Evolutionary conservation across 2,329 filamentous ascomycete species (phyloP), one percentile per base, ranked within the genome.

Genomic region (Aspergillus aculeatinus): DNA sequence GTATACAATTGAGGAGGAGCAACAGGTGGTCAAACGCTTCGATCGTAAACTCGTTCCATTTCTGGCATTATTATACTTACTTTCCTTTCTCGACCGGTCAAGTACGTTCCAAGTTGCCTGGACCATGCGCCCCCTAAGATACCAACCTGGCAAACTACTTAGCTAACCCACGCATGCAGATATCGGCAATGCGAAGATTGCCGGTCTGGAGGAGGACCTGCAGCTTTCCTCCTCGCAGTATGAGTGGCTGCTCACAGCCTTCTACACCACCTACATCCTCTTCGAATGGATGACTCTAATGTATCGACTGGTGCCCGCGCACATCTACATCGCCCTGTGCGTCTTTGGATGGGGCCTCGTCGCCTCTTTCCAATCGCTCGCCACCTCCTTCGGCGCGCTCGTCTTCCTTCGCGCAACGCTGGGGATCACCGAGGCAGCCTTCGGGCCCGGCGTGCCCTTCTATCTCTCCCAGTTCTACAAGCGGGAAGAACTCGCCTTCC

Each of bases 11-110:
- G 88, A 92, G 57, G 92, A 97, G 74, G 92, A 96, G 71, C 78
- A 74, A 23, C 79, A 81, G 4, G 87, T 96, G 9, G 81, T 92
- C 58, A 82, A 81, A 70, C 92, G 90, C 77, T 86, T 96, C 66
- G 92, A 96, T 73, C 82, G 85, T 58, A 85, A 83, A 64, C 82
- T 97, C 56, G 91, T 96, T 5, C 74, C 90, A 1, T 96, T 96
- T 72, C 83, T 96, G 64, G 89, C 91, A 11, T 73, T 94, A 60
- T 81, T 96, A 12, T 97, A 95, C 72, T 84, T 96, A 81, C 80
- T 96, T 63, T 89, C 88, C 63, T 96, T 96, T 72, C 77, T 96
- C 65, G 92, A 96, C 74, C 84, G 92, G 65, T 93, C 90, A 19
- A 96, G 91, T 92, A 80, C 63, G 82, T 79, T 27, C 16, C 42